A percentile compares a stretch with the other conserved stretches of the same genome.
Evolutionary conservation across 106 monocot genomes (phyloP).

Genomic region (Acanthochlamys bracteata): DNA sequence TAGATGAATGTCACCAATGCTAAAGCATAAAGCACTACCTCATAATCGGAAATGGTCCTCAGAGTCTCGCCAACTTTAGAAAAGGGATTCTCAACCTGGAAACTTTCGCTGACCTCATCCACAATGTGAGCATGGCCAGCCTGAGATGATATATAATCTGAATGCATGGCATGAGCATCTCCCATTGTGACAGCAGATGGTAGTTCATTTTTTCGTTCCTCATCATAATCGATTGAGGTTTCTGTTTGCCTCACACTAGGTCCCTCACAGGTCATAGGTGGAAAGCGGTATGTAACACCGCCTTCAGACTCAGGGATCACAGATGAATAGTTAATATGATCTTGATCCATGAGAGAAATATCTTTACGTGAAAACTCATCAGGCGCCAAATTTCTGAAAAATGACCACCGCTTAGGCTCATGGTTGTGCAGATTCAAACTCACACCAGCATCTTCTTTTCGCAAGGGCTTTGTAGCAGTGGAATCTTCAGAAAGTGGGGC

Average conservation of each 20-base stretch:
- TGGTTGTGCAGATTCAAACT: conserved; percentile 80
- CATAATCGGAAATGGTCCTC: conserved; percentile 44
- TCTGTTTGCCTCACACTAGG: conserved; percentile 28
- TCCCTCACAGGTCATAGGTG: conserved; percentile 20
- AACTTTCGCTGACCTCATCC: conserved; percentile 22
- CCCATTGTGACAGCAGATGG: conserved; percentile 25
- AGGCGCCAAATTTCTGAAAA: conserved; percentile 83
- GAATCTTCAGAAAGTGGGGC: conserved; percentile 45
- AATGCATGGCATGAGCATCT: conserved; percentile 16
- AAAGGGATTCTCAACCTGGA: conserved; percentile 35
- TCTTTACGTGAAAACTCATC: conserved; percentile 76
- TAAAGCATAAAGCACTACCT: conserved; percentile 34
- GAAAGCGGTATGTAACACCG: conserved; percentile 26
- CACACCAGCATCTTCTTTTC: conserved; percentile 48
- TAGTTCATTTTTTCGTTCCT: conserved; percentile 22
- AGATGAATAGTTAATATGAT: conserved; percentile 39
- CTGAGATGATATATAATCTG: conserved; percentile 34
- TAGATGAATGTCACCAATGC: conserved; percentile 1
- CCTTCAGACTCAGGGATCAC: conserved; percentile 22
- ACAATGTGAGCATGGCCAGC: conserved; percentile 18
- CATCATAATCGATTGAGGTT: conserved; percentile 44
- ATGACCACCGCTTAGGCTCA: conserved; percentile 84
- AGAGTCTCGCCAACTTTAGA: conserved; percentile 20
- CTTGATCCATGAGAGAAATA: conserved; percentile 86
- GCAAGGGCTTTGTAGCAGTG: conserved; percentile 17